A percentile compares a stretch with the other conserved stretches of the same genome.
Evolutionary conservation across 805 yeast species (phyloP).

Genomic region (Saturnispora halmiae): DNA sequence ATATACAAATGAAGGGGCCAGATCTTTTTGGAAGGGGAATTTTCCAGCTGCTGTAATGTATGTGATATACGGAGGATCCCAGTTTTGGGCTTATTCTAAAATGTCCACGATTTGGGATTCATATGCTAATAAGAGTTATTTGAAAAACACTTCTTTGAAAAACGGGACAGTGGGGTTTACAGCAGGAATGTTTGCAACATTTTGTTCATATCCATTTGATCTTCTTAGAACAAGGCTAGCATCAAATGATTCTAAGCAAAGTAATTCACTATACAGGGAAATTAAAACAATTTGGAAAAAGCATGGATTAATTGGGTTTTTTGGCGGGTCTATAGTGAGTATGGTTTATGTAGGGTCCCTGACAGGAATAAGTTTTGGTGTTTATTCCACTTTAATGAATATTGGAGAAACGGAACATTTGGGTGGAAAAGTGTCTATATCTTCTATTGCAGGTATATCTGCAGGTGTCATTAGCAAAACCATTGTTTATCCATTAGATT

Average conservation of each 20-base stretch:
- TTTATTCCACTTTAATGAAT: constrained; percentile 38
- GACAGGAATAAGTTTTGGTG: constrained; percentile 67
- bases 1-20: constrained; percentile 43
- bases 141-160: constrained; percentile 20
- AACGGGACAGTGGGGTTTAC: constrained; percentile 52
- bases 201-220: constrained; percentile 81
- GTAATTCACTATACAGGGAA: constrained; percentile 30
- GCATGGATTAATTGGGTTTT: constrained; percentile 39
- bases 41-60: constrained; percentile 86
- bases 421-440: constrained; percentile 25
- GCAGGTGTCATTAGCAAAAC: constrained; percentile 76
- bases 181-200: constrained; percentile 70
- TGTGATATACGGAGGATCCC: constrained; percentile 73
- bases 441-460: constrained; percentile 54
- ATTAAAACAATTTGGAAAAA: constrained; percentile 26
- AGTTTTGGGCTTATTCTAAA: constrained; percentile 63
- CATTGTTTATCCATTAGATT: constrained; percentile 76
- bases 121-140: constrained; percentile 18
- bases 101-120: constrained; percentile 12
- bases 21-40: constrained; percentile 93
- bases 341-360: constrained; percentile 57
- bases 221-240: constrained; percentile 80
- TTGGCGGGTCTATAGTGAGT: constrained; percentile 41
- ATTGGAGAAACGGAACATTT: constrained; percentile 20
- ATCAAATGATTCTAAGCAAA: constrained; percentile 39